Conservation (phyloP, 1,284 basidiomycete species). For the Golubevia sp. region DNA sequence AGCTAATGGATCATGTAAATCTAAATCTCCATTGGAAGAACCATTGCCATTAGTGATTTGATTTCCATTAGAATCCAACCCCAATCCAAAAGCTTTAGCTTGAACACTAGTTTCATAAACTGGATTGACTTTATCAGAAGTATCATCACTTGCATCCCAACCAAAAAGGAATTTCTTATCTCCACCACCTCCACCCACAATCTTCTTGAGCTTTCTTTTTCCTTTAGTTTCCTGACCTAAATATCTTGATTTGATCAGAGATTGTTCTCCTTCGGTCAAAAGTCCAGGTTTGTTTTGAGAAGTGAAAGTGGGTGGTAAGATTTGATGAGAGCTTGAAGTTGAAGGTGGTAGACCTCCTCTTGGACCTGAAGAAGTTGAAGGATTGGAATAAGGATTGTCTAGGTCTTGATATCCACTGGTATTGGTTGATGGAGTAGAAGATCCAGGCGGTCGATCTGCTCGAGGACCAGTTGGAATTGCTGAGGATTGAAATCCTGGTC, state of each 20-base stretch:
- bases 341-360: too few species aligned
- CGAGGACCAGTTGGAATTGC: constrained; percentile 82
- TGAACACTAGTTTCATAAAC: constrained; percentile 25
- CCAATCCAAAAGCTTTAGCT: constrained; percentile 6
- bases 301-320: constrained; percentile 2
- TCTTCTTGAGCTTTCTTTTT: constrained; percentile 88
- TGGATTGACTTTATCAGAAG: constrained; percentile 19
- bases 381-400: background rate
- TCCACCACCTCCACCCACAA: too few species aligned
- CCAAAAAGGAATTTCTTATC: constrained; percentile 94
- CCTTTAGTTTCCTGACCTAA: constrained; percentile 65
- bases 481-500: constrained; percentile 63
- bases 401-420: too few species aligned
- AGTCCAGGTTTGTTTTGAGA: background rate
- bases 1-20: background rate
- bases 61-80: background rate
- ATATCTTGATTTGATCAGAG: constrained; percentile 34
- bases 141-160: constrained; percentile 69
- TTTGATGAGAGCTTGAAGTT: constrained; percentile 5
- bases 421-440: too few species aligned
- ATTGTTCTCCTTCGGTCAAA: background rate
- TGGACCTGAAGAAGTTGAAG: constrained; percentile 1
- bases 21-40: constrained; percentile 3
- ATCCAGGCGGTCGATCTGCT: constrained; percentile 61
- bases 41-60: too few species aligned